These are phyloP conservation scores for Meira miltonrushii DNA, from an alignment of 1,284 basidiomycete species.

Conservation along the genomic window DNA sequence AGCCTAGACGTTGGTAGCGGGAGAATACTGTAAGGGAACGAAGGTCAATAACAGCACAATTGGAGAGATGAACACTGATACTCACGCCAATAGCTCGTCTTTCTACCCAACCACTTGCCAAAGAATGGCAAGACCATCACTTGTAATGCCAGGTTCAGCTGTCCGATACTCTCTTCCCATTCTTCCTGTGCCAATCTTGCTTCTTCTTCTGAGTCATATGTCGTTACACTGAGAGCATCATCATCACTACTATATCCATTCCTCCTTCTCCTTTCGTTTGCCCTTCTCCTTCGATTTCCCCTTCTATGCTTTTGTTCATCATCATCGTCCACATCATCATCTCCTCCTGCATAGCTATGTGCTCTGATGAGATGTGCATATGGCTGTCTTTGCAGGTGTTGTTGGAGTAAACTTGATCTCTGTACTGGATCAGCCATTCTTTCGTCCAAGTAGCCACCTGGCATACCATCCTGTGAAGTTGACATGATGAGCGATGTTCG, in stretches of 20 bases:
- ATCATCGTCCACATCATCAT: constrained; percentile 9
- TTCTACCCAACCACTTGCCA: constrained; percentile 80
- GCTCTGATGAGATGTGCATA: not conserved
- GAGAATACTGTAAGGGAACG: not conserved
- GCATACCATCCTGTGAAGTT: no score
- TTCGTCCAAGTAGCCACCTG: constrained; percentile 9
- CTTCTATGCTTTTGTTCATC: not conserved
- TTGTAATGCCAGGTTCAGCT: constrained; percentile 73
- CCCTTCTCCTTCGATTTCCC: no score
- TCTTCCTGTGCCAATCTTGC: constrained; percentile 71
- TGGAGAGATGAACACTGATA: not conserved
- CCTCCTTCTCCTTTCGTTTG: not conserved
- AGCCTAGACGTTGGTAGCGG: constrained; percentile 1
- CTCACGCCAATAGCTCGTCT: constrained; percentile 69
- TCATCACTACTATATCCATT: not conserved
- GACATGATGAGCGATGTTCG: no score
- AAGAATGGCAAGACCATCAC: constrained; percentile 76
- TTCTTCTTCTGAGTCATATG: constrained; percentile 65
- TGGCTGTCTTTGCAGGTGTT: constrained; percentile 1
- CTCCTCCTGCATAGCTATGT: not conserved
- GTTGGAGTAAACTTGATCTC: not conserved
- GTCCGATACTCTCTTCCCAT: constrained; percentile 82
- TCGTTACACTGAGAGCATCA: constrained; percentile 36
- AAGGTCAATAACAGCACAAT: not conserved
- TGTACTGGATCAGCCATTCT: not conserved